These are phyloP conservation scores for Nothopassalora personata DNA, from an alignment of 2,329 filamentous ascomycete species.

Conservation along the genomic window DNA sequence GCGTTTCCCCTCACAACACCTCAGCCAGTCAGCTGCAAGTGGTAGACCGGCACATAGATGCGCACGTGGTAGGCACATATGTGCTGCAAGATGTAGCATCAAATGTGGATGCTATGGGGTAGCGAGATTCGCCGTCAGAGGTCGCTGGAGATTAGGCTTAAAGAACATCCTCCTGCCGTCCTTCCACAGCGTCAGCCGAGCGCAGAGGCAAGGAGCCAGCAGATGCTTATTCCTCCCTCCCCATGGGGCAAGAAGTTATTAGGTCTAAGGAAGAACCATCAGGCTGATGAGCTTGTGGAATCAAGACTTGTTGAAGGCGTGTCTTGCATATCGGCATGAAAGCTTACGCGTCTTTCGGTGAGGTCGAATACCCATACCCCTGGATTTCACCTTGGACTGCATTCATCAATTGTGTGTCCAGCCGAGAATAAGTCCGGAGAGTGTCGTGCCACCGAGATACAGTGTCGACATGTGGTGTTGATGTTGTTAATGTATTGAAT, in stretches of 20 bases:
- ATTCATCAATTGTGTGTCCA: neutral
- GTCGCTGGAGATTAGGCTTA: neutral
- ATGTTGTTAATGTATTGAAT: neutral
- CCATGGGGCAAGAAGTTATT: neutral
- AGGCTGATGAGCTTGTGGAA: neutral
- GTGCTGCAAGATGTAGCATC: neutral
- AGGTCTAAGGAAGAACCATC: neutral
- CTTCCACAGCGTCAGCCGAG: neutral
- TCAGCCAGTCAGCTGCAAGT: neutral
- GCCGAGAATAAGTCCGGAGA: neutral
- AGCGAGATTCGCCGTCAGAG: neutral
- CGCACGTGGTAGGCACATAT: neutral
- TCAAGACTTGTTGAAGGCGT: neutral
- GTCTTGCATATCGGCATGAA: neutral
- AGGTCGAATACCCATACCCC: neutral
- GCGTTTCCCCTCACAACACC: neutral
- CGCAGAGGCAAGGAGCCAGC: neutral
- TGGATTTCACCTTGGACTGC: neutral
- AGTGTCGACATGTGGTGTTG: neutral
- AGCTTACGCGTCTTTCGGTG: neutral
- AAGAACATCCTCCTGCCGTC: neutral
- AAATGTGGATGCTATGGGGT: neutral
- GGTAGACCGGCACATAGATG: neutral
- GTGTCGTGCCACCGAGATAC: no score
- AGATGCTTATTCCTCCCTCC: neutral